Base-by-base conservation (phyloP, 306 rosid genomes). In the Delonix regia region DNA sequence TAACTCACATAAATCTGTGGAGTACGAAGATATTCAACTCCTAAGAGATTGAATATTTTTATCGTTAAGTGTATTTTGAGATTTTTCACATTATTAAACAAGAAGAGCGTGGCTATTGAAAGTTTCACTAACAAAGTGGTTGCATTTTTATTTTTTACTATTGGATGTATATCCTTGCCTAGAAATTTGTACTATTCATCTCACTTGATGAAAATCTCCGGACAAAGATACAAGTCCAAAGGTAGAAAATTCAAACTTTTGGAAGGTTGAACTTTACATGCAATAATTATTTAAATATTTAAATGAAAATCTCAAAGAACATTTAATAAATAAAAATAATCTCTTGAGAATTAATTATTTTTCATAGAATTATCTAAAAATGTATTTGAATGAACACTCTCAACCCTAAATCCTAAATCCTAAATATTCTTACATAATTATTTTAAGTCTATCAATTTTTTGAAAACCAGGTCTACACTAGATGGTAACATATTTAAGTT, bases 401-500 rank as follows among this genome's bases (percentile, higher is more conserved):
- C n/a, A n/a, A n/a, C n/a, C n/a, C n/a, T n/a, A n/a, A n/a, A n/a
- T n/a, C n/a, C n/a, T n/a, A 34, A 34, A 2, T 2, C 38, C 38
- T 2, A 34, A 34, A 49, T 66, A 11, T 66, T 19, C 41, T 21
- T 66, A 21, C 49, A 66, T 41, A 41, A 39, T 66, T 39, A 9
- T 15, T 38, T 38, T 66, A 39, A 39, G 9, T 65, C 48, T 19
- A 18, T n/a, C 12, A 36, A 7, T 10, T n/a, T n/a, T 5, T 38
- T 3, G 48, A 4, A 19, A 65, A 38, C 4, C 3, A 6, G 3
- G 14, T 38, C 30, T 65, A 10, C 4, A 9, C 38, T 41, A 13
- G 72, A 4, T 38, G 39, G 39, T 71, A 33, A 75, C 76, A 56
- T 75, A 73, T 79, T 44, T 71, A n/a, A n/a, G n/a, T n/a, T n/a